These are phyloP conservation scores for Drechslerella dactyloides DNA, from an alignment of 2,329 filamentous ascomycete genomes.

Conservation along the genomic window DNA sequence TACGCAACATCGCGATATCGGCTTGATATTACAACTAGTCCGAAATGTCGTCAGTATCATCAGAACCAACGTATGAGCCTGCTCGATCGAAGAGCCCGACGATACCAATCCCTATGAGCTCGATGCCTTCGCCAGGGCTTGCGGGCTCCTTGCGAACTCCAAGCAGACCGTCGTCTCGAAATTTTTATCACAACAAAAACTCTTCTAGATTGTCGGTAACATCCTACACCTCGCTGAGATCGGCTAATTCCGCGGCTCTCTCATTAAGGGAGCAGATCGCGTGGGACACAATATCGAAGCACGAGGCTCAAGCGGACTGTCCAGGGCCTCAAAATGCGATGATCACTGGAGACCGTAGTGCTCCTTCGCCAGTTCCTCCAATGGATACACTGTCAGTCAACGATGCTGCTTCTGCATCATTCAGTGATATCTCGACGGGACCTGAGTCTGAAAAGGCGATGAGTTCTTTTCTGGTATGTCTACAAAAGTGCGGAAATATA, in stretches of 20 bases:
- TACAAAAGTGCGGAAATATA: background rate
- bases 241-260: conserved; percentile 10
- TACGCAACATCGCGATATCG: too few relatives aligned
- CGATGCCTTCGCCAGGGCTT: background rate
- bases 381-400: conserved; percentile 1
- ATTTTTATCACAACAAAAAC: conserved; percentile 6
- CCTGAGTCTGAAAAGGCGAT: conserved; percentile 27
- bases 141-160: background rate
- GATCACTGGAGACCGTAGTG: conserved; percentile 25
- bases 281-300: conserved; percentile 48
- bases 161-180: background rate
- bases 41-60: too few relatives aligned
- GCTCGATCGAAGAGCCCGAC: too few relatives aligned
- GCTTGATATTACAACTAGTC: too few relatives aligned
- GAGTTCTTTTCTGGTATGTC: conserved; percentile 45
- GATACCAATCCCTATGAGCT: too few relatives aligned
- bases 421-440: conserved; percentile 19
- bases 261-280: conserved; percentile 35
- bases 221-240: conserved; percentile 15
- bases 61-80: too few relatives aligned
- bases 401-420: conserved; percentile 9
- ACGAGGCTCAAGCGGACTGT: conserved; percentile 30
- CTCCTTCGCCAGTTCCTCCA: conserved; percentile 21
- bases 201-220: conserved; percentile 8
- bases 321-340: conserved; percentile 12